These are phyloP conservation scores for Fusarium sublunatum DNA, from an alignment of 2,329 filamentous ascomycete genomes.

Conservation along the genomic window DNA sequence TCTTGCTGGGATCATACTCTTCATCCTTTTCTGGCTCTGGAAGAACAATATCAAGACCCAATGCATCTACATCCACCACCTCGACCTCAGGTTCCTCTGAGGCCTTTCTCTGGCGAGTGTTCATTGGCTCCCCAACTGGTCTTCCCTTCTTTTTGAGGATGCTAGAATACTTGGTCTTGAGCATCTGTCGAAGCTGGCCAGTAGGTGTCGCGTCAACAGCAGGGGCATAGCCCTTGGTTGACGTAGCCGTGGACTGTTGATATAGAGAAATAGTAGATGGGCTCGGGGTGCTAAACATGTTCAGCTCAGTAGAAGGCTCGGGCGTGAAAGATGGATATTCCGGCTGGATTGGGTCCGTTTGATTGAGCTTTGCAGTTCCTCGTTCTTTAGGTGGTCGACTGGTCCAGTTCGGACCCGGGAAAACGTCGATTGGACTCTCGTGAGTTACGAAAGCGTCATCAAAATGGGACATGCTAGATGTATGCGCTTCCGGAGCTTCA, in stretches of 20 bases:
- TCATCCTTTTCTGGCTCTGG: slow-evolving; percentile 35
- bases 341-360: no score
- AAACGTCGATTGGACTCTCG: background rate
- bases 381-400: background rate
- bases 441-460: background rate
- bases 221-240: background rate
- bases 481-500: background rate
- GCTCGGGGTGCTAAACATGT: background rate
- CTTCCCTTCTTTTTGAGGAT: slow-evolving; percentile 5
- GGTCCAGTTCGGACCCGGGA: background rate
- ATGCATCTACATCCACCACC: slow-evolving; percentile 1
- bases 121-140: background rate
- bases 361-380: background rate
- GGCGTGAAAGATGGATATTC: background rate
- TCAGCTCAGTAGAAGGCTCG: background rate
- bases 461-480: no score
- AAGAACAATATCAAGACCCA: slow-evolving; percentile 3
- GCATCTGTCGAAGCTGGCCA: slow-evolving; percentile 10
- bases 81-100: background rate
- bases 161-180: slow-evolving; percentile 9
- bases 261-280: background rate
- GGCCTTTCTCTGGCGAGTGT: background rate
- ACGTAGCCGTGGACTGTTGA: background rate
- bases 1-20: slow-evolving; percentile 26
- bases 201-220: background rate